A percentile compares a stretch with the other conserved stretches of the same genome.
phyloP scores from a whole-genome alignment of 2,329 filamentous ascomycete genomes.

The Pyrenophora teres region DNA sequence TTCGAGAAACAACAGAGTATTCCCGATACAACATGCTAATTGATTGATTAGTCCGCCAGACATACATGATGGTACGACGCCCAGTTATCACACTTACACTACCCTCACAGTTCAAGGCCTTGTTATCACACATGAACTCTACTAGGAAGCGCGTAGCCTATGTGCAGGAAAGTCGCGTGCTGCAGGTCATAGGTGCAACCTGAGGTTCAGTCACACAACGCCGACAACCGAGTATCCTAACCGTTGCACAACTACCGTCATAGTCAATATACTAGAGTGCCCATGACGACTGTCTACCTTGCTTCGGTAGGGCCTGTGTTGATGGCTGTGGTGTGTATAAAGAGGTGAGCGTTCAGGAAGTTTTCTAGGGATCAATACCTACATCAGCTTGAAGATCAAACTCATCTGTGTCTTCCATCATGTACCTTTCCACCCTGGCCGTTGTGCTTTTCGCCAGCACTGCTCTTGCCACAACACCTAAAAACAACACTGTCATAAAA shows the following conservation, averaged over 20 bases:
- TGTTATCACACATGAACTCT: not conserved
- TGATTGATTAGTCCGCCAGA: not conserved
- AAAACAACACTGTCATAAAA: not conserved
- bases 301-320: slow-evolving; percentile 1
- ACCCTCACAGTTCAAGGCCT: slow-evolving; percentile 1
- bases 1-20: not conserved
- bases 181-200: slow-evolving; percentile 24
- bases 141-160: slow-evolving; percentile 10
- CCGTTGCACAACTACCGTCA: slow-evolving; percentile 4
- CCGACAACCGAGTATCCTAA: slow-evolving; percentile 11
- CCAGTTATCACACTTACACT: slow-evolving; percentile 5
- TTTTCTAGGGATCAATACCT: not conserved
- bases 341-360: not conserved
- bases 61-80: not conserved
- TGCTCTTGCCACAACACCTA: not conserved
- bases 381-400: not conserved
- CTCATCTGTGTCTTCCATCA: not conserved
- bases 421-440: slow-evolving; percentile 14
- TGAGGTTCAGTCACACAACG: slow-evolving; percentile 14
- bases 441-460: slow-evolving; percentile 9
- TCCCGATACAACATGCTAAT: not conserved
- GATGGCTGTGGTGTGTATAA: not conserved
- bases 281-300: slow-evolving; percentile 8
- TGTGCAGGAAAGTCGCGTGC: slow-evolving; percentile 25
- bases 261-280: slow-evolving; percentile 2